Evolutionary conservation across 108 stramenopile species (phyloP), one percentile per base, ranked within the genome.

Genomic region (Nitzschia inconspicua): DNA sequence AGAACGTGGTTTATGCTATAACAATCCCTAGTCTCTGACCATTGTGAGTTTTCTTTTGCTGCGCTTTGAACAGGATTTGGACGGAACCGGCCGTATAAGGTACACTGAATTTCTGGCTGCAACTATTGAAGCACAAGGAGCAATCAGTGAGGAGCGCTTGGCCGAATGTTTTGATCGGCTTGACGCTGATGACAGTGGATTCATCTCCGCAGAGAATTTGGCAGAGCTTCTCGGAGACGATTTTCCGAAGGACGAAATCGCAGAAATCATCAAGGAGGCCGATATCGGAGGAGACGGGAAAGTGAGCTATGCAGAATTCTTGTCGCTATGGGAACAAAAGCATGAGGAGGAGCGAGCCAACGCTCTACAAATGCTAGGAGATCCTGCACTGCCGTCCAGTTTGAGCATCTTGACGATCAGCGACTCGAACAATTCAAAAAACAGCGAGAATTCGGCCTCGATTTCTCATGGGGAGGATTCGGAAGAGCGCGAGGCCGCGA

Each of bases 181-280:
- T 23, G 94, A 95, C 60, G 60, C 52, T 41, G 94, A 95, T 63
- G 79, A 77, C 32, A 75, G 73, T 19, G 90, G 90, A 3, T 81
- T 65, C 56, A 95, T 95, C 54, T 76, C 79, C 42, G 50, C 53
- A 5, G 47, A 84, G 40, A 79, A 88, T 51, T 40, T 88, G 28
- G 28, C 41, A 29, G 68, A 72, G 14, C 50, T 83, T 3, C 64
- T 86, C 16, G 83, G 82, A 9, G 41, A 63, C 19, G 62, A 72
- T 47, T 47, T 75, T 25, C 51, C 74, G 4, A 53, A 66, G 18
- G 29, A 50, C 43, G 61, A 67, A 60, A 36, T 44, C 20, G 39
- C 82, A 29, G 83, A 83, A 72, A 92, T 99, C 61, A 96, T 98
- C 55, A 77, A 72, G 10, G 85, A 96, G 39, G 97, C 91, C 10